A percentile compares a stretch with the other conserved stretches of the same genome.
Evolutionary conservation across 352 stramenopile species (phyloP).

Genomic region (Phytophthora agathidicida): DNA sequence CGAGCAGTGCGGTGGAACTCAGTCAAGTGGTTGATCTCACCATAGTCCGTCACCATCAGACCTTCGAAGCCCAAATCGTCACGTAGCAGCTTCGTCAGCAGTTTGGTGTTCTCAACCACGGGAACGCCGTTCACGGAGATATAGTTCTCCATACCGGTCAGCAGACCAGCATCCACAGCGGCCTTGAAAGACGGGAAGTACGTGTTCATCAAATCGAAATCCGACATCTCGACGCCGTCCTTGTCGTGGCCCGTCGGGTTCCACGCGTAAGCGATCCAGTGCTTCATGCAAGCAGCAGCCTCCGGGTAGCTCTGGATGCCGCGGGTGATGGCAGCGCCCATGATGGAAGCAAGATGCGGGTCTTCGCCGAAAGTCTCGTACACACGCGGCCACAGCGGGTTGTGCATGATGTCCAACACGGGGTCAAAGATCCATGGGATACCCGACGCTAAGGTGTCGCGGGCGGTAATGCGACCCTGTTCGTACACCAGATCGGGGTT

Average conservation of each 20-base stretch:
- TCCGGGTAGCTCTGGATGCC: constrained; percentile 65
- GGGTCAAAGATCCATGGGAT: no score
- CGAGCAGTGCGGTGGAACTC: constrained; percentile 43
- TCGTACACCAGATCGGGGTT: no score
- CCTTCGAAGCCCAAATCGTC: constrained; percentile 74
- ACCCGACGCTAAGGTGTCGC: no score
- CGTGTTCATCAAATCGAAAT: constrained; percentile 63
- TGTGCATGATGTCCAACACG: no score
- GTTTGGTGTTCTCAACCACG: constrained; percentile 67
- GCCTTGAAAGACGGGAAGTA: constrained; percentile 76
- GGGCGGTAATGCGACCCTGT: no score
- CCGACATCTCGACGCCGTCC: constrained; percentile 52
- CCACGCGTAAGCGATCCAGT: constrained; percentile 75
- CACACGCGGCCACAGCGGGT: constrained; percentile 76
- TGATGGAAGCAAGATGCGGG: constrained; percentile 63
- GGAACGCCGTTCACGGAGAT: constrained; percentile 88
- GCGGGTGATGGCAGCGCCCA: constrained; percentile 61
- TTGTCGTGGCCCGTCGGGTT: constrained; percentile 73
- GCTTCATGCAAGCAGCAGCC: constrained; percentile 78
- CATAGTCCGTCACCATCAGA: constrained; percentile 87
- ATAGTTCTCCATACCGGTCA: constrained; percentile 92
- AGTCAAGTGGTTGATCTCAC: constrained; percentile 82
- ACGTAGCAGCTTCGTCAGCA: constrained; percentile 69
- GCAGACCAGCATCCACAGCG: constrained; percentile 59
- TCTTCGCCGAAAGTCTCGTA: constrained; percentile 94